Base-by-base conservation (phyloP, 2,329 filamentous ascomycete genomes). In the Pseudogymnoascus sp. region DNA sequence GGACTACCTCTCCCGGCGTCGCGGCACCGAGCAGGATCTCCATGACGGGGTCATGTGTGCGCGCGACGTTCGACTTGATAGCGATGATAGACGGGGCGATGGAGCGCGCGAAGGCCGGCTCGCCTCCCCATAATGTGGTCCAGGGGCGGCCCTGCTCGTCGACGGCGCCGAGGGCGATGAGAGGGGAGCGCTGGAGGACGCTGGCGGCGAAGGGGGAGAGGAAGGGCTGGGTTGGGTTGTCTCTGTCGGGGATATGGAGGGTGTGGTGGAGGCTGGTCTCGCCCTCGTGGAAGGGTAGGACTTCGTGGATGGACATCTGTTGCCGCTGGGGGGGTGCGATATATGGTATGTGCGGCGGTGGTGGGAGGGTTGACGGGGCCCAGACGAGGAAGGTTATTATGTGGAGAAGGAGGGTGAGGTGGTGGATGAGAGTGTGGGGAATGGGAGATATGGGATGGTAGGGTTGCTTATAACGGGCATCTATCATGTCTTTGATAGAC, bases 91-190 rank as follows among this genome's bases (percentile, higher is more conserved):
- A 81, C 42, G 82, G 78, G 1, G 84, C 85, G 0, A 92, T 75
- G 0, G 84, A 81, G 59, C 81, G 78, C 0, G 85, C 84, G 67
- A 93, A 89, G 0, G 88, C 89, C 0, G 81, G 74, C 64, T 86
- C 78, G 14, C 91, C 91, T n/a, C 90, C 90, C 84, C 88, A 89
- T 6, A 95, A 66, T 0, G 88, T 88, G 14, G 87, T 88, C 91
- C 91, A 95, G 1, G 89, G 90, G 18, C 83, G 77, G 1, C 82
- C 81, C 18, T 84, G 70, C 2, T 76, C 73, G 70, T 94, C 90
- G 1, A 92, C 75, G 0, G 89, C 84, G 1, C 91, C 91, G 16
- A 95, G 75, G 0, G 89, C 90, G 12, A 94, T 77, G 6, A 94
- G 78, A 0, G 89, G 85, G 0, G 84, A 86, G 14, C 76, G 75